Base-by-base conservation (phyloP, 2,329 filamentous ascomycete species). In the Colletotrichum chrysophilum region DNA sequence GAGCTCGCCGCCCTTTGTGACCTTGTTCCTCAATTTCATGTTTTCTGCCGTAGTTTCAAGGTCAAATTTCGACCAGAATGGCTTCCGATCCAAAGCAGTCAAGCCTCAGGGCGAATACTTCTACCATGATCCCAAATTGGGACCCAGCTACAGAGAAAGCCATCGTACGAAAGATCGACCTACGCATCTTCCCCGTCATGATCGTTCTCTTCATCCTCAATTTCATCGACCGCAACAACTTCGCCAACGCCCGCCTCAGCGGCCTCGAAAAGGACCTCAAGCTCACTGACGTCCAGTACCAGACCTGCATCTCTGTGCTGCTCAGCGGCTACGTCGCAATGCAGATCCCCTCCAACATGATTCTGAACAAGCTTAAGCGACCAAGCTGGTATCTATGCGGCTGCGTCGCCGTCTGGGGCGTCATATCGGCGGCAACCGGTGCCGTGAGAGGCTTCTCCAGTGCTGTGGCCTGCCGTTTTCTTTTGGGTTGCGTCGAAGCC, bases 121-220 rank as follows among this genome's bases (percentile, higher is more conserved):
- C 43, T 2, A 52, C 43, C 4, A 52, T 52, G 43, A 21, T 58
- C 9, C 55, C 55, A 13, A 28, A 28, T 0, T 58, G 55, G 55
- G 55, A 18, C 3, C 55, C 55, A 5, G 55, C 55, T 9, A 58
- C 16, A 6, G 55, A 84, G 71, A 80, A 76, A 38, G 72, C 73
- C 16, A 78, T 83, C 8, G 66, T 81, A 32, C 76, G 80, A 14
- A 84, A 84, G 77, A 83, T 84, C 48, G 83, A 84, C 62, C 61
- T 79, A 10, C 75, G 81, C 21, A 80, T 84, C 58, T 69, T 83
- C 32, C 82, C 82, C 13, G 78, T 82, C 64, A 78, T 80, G 76
- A 78, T 86, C 83, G 18, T 88, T 82, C 86, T 83, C 79, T 66
- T 84, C 81, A 30, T 83, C 78, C 62, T 82, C 82, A 74, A 85